phyloP scores from a whole-genome alignment of 1,284 basidiomycete species.

The Heliocybe sulcata region DNA sequence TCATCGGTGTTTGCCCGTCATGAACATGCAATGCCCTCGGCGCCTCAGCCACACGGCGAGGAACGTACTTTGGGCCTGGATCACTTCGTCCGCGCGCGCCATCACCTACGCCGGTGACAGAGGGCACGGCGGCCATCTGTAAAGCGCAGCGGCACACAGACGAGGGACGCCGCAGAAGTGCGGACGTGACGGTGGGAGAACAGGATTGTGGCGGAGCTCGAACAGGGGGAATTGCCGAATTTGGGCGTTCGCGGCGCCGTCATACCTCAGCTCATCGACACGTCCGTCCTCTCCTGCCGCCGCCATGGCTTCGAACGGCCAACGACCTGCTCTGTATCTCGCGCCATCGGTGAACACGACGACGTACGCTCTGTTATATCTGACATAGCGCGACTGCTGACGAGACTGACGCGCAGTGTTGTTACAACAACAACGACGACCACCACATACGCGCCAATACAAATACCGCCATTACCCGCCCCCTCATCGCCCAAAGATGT shows the following conservation, averaged over 20 bases:
- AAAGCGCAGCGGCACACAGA: too few species aligned
- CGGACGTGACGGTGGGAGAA: background rate
- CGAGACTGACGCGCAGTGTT: conserved; percentile 43
- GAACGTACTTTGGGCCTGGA: too few species aligned
- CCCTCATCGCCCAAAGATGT: conserved; percentile 68
- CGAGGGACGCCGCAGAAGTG: too few species aligned
- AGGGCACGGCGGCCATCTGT: too few species aligned
- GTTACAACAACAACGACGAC: conserved; percentile 82
- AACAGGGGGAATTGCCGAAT: background rate
- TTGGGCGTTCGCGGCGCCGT: conserved; percentile 4
- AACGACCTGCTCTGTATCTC: conserved; percentile 57
- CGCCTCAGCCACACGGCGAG: too few species aligned
- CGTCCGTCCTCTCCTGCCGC: conserved; percentile 8
- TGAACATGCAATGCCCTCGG: too few species aligned
- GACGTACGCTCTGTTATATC: conserved; percentile 36
- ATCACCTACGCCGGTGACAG: too few species aligned
- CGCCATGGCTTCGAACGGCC: conserved; percentile 42
- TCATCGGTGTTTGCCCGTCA: too few species aligned
- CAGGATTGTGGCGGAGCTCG: background rate
- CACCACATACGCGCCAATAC: conserved; percentile 77
- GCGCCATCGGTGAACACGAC: conserved; percentile 75
- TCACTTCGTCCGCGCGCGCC: too few species aligned
- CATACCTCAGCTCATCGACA: conserved; percentile 3
- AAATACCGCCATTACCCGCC: conserved; percentile 59
- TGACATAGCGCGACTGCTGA: conserved; percentile 16